These are phyloP conservation scores for Pezicula carpinea DNA, from an alignment of 2,329 filamentous ascomycete species.

Conservation along the genomic window DNA sequence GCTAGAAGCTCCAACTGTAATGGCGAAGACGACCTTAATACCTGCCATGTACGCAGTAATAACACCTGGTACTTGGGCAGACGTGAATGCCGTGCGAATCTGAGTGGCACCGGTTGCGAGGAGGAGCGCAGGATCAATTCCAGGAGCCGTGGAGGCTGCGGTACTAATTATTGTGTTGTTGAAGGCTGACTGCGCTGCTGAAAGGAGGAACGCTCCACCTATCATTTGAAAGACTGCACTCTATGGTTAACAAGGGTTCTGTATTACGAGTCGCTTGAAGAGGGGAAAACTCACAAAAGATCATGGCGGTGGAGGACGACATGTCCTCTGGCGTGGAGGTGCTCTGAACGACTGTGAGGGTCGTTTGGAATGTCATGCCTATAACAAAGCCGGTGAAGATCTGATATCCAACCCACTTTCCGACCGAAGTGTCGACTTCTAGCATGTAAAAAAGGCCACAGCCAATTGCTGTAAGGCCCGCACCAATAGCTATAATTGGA, in stretches of 20 bases:
- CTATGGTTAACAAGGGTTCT: not conserved
- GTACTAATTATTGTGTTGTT: slow-evolving; percentile 36
- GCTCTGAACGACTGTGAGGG: slow-evolving; percentile 39
- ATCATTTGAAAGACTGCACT: slow-evolving; percentile 44
- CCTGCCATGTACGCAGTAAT: slow-evolving; percentile 56
- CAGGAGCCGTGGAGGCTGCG: slow-evolving; percentile 29
- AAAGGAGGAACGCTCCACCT: slow-evolving; percentile 43
- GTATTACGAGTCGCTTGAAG: not conserved
- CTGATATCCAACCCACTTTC: slow-evolving; percentile 5
- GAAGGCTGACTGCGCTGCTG: slow-evolving; percentile 41
- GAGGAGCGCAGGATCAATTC: slow-evolving; percentile 32
- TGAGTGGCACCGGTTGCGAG: slow-evolving; percentile 46
- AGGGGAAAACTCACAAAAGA: slow-evolving; percentile 5
- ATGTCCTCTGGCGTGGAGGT: slow-evolving; percentile 9
- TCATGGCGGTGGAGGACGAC: slow-evolving; percentile 4
- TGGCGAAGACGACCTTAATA: slow-evolving; percentile 56
- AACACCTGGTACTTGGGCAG: slow-evolving; percentile 43
- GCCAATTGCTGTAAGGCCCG: not conserved
- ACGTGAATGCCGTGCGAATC: slow-evolving; percentile 45
- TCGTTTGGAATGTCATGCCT: slow-evolving; percentile 41
- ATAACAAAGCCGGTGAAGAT: slow-evolving; percentile 50
- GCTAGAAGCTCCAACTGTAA: slow-evolving; percentile 34
- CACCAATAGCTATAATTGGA: slow-evolving; percentile 2
- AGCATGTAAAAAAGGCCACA: slow-evolving; percentile 2
- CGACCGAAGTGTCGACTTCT: not conserved